Conservation (phyloP, 805 yeast species). For the Metschnikowia cubensis region DNA sequence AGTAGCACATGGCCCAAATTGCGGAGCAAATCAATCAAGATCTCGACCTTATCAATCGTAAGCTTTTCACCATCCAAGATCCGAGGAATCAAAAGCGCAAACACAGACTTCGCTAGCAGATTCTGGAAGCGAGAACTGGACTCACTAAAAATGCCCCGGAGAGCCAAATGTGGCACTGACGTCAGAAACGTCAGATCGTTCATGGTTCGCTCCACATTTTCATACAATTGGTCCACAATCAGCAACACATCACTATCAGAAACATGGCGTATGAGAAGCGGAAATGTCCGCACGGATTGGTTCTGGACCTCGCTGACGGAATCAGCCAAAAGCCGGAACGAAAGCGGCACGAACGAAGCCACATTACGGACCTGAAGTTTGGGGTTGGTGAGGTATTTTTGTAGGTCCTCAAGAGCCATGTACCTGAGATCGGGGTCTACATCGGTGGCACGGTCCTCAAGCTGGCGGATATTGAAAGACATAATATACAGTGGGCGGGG, state of each 20-base stretch:
- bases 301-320: constrained; percentile 68
- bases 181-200: constrained; percentile 35
- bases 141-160: constrained; percentile 39
- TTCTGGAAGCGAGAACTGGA: constrained; percentile 25
- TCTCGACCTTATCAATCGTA: constrained; percentile 57
- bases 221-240: constrained; percentile 29
- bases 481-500: not conserved
- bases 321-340: constrained; percentile 51
- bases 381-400: constrained; percentile 20
- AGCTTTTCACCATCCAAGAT: constrained; percentile 26
- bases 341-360: constrained; percentile 34
- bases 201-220: constrained; percentile 15
- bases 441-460: constrained; percentile 48
- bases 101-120: constrained; percentile 25
- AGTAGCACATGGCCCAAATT: constrained; percentile 44
- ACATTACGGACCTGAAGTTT: constrained; percentile 23
- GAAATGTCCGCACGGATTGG: constrained; percentile 62
- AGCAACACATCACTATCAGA: constrained; percentile 27
- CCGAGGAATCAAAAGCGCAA: constrained; percentile 37
- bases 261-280: constrained; percentile 40
- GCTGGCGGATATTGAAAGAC: constrained; percentile 24
- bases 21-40: constrained; percentile 52
- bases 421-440: constrained; percentile 79
- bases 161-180: constrained; percentile 51
- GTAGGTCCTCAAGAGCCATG: constrained; percentile 79